Conservation (phyloP, 2,329 filamentous ascomycete genomes). For the Colletotrichum somersetense region DNA sequence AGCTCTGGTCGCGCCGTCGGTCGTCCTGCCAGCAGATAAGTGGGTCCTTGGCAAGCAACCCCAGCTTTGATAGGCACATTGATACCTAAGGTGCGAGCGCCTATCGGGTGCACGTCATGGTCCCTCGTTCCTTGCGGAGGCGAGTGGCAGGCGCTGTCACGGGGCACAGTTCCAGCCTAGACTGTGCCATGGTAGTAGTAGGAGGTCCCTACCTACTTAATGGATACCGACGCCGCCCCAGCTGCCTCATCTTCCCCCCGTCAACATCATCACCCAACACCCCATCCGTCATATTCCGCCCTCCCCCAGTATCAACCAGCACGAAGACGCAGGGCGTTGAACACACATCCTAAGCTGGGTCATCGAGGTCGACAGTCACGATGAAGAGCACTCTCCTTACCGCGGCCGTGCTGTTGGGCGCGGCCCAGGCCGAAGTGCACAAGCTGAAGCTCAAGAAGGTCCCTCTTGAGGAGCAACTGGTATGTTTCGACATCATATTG, state of each 20-base stretch:
- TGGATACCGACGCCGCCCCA: slow-evolving; percentile 38
- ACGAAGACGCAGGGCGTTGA: slow-evolving; percentile 33
- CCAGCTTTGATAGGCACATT: slow-evolving; percentile 26
- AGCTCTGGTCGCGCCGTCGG: slow-evolving; percentile 32
- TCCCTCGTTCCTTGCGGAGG: slow-evolving; percentile 35
- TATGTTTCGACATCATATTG: slow-evolving; percentile 60
- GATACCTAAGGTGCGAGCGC: neutral
- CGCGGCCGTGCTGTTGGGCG: slow-evolving; percentile 84
- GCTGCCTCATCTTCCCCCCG: slow-evolving; percentile 35
- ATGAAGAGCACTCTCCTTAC: slow-evolving; percentile 92
- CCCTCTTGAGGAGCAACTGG: slow-evolving; percentile 90
- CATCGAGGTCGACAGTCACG: slow-evolving; percentile 51
- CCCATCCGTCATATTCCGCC: slow-evolving; percentile 17
- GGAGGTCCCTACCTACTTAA: slow-evolving; percentile 35
- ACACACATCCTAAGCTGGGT: slow-evolving; percentile 16
- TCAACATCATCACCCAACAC: slow-evolving; percentile 37
- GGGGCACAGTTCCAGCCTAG: slow-evolving; percentile 16
- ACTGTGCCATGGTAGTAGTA: neutral
- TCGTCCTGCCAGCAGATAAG: slow-evolving; percentile 13
- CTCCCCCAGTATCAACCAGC: slow-evolving; percentile 31
- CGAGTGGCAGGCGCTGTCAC: slow-evolving; percentile 37
- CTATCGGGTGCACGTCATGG: slow-evolving; percentile 33
- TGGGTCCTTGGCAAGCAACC: neutral
- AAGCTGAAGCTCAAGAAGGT: slow-evolving; percentile 99
- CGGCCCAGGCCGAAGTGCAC: slow-evolving; percentile 87